Conservation (phyloP, 2,329 filamentous ascomycete species). For the Diplodia scrobiculata region DNA sequence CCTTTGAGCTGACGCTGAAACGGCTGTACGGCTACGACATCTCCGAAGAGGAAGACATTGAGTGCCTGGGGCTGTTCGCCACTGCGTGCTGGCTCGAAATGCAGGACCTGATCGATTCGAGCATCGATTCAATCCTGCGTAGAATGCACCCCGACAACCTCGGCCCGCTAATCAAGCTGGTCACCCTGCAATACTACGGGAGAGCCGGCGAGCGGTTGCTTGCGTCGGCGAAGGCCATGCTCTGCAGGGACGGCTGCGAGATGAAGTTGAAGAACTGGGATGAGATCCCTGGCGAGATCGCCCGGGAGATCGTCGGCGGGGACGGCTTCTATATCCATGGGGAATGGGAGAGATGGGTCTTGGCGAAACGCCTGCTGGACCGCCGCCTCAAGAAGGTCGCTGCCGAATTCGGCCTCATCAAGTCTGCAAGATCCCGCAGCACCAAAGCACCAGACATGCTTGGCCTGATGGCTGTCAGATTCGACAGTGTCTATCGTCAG, state of each 20-base stretch:
- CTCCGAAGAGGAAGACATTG: conserved; percentile 52
- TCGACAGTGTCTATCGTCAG: conserved; percentile 56
- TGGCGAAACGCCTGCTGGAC: conserved; percentile 58
- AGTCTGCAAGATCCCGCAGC: conserved; percentile 47
- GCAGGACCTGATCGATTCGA: conserved; percentile 57
- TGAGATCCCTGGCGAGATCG: conserved; percentile 59
- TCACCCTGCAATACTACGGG: conserved; percentile 60
- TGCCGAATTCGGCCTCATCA: conserved; percentile 52
- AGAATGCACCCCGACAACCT: conserved; percentile 57
- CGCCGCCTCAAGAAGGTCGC: conserved; percentile 53
- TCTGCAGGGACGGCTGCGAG: conserved; percentile 59
- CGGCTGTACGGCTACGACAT: conserved; percentile 57
- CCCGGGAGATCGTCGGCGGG: conserved; percentile 61
- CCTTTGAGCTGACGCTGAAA: conserved; percentile 59
- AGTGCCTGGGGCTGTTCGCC: conserved; percentile 59
- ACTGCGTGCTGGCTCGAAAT: conserved; percentile 62
- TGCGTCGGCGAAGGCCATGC: conserved; percentile 60
- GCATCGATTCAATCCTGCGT: conserved; percentile 57
- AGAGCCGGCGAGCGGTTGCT: conserved; percentile 58
- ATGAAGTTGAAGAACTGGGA: conserved; percentile 60
- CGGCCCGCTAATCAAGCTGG: conserved; percentile 54
- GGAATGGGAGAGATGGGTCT: conserved; percentile 61
- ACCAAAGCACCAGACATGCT: conserved; percentile 53
- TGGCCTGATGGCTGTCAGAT: conserved; percentile 55
- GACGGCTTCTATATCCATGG: conserved; percentile 62